Evolutionary conservation across 371 early-diverging fungal genomes (phyloP).

Genomic region (Mortierella sp.): DNA sequence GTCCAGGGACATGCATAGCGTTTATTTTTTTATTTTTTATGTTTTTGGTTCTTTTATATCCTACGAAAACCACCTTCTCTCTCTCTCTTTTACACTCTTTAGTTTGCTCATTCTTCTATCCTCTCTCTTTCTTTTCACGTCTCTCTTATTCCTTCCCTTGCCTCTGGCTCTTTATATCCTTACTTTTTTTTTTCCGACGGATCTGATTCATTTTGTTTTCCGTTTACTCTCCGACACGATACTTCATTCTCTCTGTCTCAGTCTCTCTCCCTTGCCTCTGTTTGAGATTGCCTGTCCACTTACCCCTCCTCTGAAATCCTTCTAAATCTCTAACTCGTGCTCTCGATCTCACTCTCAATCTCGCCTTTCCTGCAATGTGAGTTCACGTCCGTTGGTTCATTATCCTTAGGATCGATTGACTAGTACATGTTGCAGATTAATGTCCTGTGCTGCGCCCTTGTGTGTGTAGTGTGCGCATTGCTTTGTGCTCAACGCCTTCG

Average conservation of each 20-base stretch:
- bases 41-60: slow-evolving; percentile 12
- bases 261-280: not conserved
- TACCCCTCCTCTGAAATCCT: slow-evolving; percentile 1
- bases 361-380: slow-evolving; percentile 5
- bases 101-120: not conserved
- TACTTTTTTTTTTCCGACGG: not conserved
- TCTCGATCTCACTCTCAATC: not conserved
- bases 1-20: not conserved
- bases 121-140: not conserved
- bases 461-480: too few relatives aligned
- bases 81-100: slow-evolving; percentile 3
- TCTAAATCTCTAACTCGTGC: not conserved
- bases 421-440: not conserved
- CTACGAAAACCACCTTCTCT: slow-evolving; percentile 16
- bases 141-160: slow-evolving; percentile 1
- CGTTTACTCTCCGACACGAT: not conserved
- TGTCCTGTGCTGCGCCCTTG: not conserved
- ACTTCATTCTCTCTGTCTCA: not conserved
- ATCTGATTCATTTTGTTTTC: not conserved
- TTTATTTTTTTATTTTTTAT: not conserved
- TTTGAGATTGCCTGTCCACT: not conserved
- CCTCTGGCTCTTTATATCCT: slow-evolving; percentile 9
- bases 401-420: not conserved
- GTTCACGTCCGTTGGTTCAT: slow-evolving; percentile 5
- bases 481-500: too few relatives aligned